Base-by-base conservation (phyloP, 208 protist genomes). In the Wallacemonas sp. region DNA sequence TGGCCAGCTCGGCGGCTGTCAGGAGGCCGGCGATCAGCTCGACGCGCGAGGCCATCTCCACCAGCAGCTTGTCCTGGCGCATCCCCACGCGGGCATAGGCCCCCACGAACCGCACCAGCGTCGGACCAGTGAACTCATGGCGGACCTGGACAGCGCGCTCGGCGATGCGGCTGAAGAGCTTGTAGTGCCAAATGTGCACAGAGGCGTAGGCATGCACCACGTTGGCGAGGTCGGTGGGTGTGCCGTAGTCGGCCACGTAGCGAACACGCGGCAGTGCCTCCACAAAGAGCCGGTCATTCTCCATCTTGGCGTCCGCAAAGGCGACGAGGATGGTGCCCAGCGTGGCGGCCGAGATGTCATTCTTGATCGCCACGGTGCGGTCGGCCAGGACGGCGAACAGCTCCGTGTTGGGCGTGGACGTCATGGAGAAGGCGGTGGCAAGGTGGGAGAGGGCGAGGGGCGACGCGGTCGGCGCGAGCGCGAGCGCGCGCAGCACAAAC, bases 181-280 rank as follows among this genome's bases (percentile, higher is more conserved):
- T 88, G 72, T 96, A 93, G 54, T 96, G 91, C 91, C 91, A 96
- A 42, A 96, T 33, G 16, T 79, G 81, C 39, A 90, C 82, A 3
- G 71, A 64, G 1, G 91, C 72, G 70, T 96, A 96, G 36, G 87
- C 85, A 50, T 79, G 72, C 28, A 93, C 86, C 2, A 92, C 80
- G 64, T 91, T 84, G 38, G 76, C 78, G 16, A 96, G 65, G 52
- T 96, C 91, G 32, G 68, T 74, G 7, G 79, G 77, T 1, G 79
- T 91, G 29, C 91, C 91, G 65, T 94, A 93, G 23, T 83, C 74
- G n/a, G 74, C 79, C 10, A 96, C 79, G 48, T 86, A 79, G 10
- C 87, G 85, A 46, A 96, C 84, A 18, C 83, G 77, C 2, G 87
- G 86, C 33, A 96, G 89, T 38, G 84, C 67, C 70, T 92, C 83